Evolutionary conservation across 2,329 filamentous ascomycete species (phyloP), one percentile per base, ranked within the genome.

Genomic region (Orbilia javanica): DNA sequence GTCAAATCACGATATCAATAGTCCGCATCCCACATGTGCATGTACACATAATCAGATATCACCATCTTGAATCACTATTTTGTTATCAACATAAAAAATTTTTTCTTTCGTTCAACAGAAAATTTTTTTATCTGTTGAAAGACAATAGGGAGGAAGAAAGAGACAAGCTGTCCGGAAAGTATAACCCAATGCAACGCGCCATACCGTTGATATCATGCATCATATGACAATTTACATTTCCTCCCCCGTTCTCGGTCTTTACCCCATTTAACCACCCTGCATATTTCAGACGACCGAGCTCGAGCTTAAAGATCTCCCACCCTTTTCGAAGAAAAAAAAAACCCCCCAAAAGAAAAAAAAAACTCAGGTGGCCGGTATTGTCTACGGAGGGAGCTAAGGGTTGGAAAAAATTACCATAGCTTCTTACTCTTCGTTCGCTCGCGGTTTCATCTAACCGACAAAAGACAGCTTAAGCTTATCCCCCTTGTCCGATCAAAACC

Each of bases 191-290:
- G 55, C 55, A 44, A 64, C 65, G 46, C 50, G 46, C 50, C 46
- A 50, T 25, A 0, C 46, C 60, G 7, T 42, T 72, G 74, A 78
- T 68, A 78, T 78, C 74, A 72, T 72, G 67, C 67, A 78, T 71
- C 74, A 78, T 71, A 78, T 78, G 74, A 78, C 74, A 78, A 53
- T 63, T 71, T n/a, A n/a, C 36, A 15, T 52, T 55, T 34, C 27
- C 13, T 18, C 15, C 15, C 46, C 42, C 27, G 7, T n/a, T 36
- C n/a, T 36, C 63, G 46, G 15, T 29, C 65, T 22, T 53, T 63
- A 25, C 53, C 67, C 44, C 44, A 69, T 71, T 44, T 31, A 53
- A 11, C 1, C 52, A 44, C 27, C 34, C 50, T 42, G 39, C 36
- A 36, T 42, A 53, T 55, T 50, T 52, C 53, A 65, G 34, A 68